Base-by-base conservation (phyloP, 495 filamentous ascomycete species). In the Neurospora sp. region DNA sequence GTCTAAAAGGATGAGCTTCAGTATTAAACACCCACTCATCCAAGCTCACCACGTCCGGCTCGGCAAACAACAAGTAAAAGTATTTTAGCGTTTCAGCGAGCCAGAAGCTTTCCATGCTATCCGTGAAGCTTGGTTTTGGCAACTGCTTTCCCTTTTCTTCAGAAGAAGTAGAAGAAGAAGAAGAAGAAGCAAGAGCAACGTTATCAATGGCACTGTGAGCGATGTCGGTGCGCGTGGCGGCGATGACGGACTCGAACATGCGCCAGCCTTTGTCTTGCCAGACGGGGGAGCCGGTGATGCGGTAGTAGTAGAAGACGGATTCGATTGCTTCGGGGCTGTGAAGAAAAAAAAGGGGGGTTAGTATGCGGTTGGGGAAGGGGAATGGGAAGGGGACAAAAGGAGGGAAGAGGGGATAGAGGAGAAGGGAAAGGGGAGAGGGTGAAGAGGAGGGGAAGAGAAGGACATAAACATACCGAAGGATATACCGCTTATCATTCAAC, bases 281-380 rank as follows among this genome's bases (percentile, higher is more conserved):
- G 68, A 82, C 79, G 0, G 86, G 80, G 71, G 96, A 92, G 70
- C 93, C 94, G 0, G 94, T 97, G 75, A 96, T 90, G 77, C 94
- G 92, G 84, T 92, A 97, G 91, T 97, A 93, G 84, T 96, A 94
- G 87, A 93, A 97, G 16, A 97, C 93, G 2, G 93, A 96, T 80
- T 97, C 94, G 75, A 97, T 97, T 3, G 94, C 94, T 84, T 97
- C 94, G 61, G 94, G 94, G 65, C 93, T 94, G 72, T 27, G 4
- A 14, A 35, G 31, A 35, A 35, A 0, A 35, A 35, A 35, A 35
- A 35, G 3, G 31, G 31, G 31, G 31, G 31, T 35, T 35, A 35
- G 31, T 35, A 35, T 35, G 3, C 31, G 31, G 9, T 40, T 38
- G n/a, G 16, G 3, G 35, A 7, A 40, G 40, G 71, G 38, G 27